phyloP scores from a whole-genome alignment of 2,329 filamentous ascomycete species.

The Dothiorella sarmentorum region DNA sequence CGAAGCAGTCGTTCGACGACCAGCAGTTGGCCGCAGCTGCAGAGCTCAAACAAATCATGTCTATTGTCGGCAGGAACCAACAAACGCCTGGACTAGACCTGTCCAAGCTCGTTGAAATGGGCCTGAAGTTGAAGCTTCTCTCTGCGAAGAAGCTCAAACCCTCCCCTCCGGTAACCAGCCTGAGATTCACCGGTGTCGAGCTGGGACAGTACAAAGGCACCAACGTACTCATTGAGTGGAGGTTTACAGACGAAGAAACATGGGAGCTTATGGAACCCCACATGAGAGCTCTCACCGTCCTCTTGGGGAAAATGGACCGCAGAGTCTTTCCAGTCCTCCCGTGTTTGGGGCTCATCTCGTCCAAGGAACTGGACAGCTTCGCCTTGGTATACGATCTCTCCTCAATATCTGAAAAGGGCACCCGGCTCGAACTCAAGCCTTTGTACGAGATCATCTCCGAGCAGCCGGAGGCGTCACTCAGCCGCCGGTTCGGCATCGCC shows the following conservation, averaged over 20 bases:
- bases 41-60: neutral
- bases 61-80: neutral
- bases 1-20: neutral
- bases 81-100: neutral
- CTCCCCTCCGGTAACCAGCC: neutral
- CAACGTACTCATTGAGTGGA: slow-evolving; percentile 1
- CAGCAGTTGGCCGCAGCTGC: neutral
- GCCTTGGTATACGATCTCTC: neutral
- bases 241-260: neutral
- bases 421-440: neutral
- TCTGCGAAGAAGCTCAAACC: neutral
- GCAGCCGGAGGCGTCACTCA: neutral
- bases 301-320: neutral
- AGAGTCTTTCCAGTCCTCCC: neutral
- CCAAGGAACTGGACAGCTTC: neutral
- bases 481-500: neutral
- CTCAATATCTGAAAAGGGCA: neutral
- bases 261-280: neutral
- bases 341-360: neutral
- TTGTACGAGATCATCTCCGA: neutral
- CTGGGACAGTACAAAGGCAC: neutral
- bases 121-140: neutral
- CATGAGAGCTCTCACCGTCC: neutral
- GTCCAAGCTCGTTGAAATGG: neutral
- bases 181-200: neutral